Conservation (phyloP, 1,284 basidiomycete genomes). For the Pseudozyma thailandica region DNA sequence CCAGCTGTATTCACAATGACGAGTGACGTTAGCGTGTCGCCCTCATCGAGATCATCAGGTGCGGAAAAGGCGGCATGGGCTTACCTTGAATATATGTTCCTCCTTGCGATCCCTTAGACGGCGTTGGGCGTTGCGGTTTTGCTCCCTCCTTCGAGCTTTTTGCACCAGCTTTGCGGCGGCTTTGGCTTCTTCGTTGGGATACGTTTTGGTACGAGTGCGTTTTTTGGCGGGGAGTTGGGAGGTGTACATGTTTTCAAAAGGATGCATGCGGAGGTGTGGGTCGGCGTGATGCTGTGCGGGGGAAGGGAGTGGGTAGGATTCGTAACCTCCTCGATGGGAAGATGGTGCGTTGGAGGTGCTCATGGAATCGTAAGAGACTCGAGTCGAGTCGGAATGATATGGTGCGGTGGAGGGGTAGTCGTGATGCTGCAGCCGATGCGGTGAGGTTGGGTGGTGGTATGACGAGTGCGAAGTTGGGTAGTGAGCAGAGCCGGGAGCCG, state of each 20-base stretch:
- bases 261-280: not conserved
- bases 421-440: not conserved
- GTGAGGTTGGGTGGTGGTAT: not conserved
- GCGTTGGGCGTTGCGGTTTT: constrained; percentile 39
- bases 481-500: not conserved
- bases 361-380: constrained; percentile 4
- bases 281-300: not conserved
- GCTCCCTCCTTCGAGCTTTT: constrained; percentile 30
- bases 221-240: constrained; percentile 13
- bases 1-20: constrained; percentile 10
- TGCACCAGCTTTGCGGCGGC: constrained; percentile 33
- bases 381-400: not conserved
- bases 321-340: constrained; percentile 3
- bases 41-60: too few relatives aligned
- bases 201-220: constrained; percentile 12
- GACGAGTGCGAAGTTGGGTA: not conserved
- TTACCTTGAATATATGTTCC: constrained; percentile 40
- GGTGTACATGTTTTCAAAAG: constrained; percentile 8
- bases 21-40: not conserved
- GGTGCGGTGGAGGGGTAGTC: not conserved
- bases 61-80: not conserved
- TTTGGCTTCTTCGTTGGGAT: constrained; percentile 24
- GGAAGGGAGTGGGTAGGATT: constrained; percentile 4
- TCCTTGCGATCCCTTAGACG: constrained; percentile 35
- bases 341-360: not conserved